These are phyloP conservation scores for Haplosporangium sp. DNA, from an alignment of 371 early-diverging fungal genomes.

Conservation along the genomic window DNA sequence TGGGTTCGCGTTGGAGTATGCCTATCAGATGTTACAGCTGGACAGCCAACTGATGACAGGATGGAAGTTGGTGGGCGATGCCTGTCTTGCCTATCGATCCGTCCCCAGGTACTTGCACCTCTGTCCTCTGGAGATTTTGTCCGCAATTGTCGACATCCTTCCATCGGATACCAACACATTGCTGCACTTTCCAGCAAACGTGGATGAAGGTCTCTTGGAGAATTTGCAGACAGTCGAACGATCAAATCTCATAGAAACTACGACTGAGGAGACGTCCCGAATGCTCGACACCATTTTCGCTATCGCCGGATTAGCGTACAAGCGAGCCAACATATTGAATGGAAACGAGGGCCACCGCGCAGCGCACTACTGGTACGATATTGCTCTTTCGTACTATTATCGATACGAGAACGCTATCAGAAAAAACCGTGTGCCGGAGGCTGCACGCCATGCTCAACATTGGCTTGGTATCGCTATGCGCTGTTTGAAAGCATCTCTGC, in stretches of 20 bases:
- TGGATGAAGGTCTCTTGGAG: constrained; percentile 20
- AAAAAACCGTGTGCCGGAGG: constrained; percentile 7
- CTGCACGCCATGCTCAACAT: constrained; percentile 4
- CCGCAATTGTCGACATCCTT: constrained; percentile 49
- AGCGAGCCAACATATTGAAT: constrained; percentile 44
- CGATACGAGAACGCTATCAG: constrained; percentile 36
- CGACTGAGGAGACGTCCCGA: constrained; percentile 42
- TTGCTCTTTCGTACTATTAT: constrained; percentile 53
- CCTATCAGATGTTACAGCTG: constrained; percentile 40
- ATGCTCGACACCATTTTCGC: constrained; percentile 28
- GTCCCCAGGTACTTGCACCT: constrained; percentile 63
- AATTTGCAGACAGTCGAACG: background rate
- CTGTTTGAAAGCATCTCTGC: constrained; percentile 73
- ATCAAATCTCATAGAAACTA: constrained; percentile 12
- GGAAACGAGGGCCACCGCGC: constrained; percentile 42
- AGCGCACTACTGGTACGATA: constrained; percentile 64
- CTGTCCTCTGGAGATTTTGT: constrained; percentile 55
- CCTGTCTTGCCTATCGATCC: constrained; percentile 64
- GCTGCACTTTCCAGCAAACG: constrained; percentile 58
- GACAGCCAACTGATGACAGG: constrained; percentile 58
- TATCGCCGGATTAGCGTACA: constrained; percentile 39
- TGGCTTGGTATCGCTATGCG: constrained; percentile 57
- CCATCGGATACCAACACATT: constrained; percentile 53
- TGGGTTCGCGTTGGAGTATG: constrained; percentile 58
- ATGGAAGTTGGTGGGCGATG: constrained; percentile 82